Conservation (phyloP, 345 rosid species). For the Rhizophora mangle region DNA sequence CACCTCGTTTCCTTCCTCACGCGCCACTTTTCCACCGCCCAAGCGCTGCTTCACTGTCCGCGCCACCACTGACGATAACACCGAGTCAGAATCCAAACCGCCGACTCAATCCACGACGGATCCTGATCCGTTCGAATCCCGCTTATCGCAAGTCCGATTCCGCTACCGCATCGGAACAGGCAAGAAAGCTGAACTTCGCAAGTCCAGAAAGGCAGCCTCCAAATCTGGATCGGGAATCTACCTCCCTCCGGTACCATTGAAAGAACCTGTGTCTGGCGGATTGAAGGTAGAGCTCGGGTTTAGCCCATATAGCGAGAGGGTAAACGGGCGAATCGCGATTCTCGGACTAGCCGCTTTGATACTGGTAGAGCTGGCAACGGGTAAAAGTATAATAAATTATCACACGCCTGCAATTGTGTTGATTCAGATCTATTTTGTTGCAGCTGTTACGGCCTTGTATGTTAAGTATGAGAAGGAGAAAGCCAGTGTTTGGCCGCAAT, state of each 20-base stretch:
- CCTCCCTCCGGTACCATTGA: slow-evolving; percentile 72
- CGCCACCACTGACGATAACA: slow-evolving; percentile 42
- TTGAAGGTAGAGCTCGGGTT: slow-evolving; percentile 81
- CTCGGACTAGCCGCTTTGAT: slow-evolving; percentile 71
- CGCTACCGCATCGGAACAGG: slow-evolving; percentile 73
- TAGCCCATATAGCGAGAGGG: slow-evolving; percentile 60
- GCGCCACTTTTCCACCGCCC: slow-evolving; percentile 14
- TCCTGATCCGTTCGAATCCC: slow-evolving; percentile 49
- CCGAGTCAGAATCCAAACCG: slow-evolving; percentile 30
- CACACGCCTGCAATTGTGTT: slow-evolving; percentile 74
- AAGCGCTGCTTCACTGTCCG: slow-evolving; percentile 29
- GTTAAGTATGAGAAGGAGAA: slow-evolving; percentile 76
- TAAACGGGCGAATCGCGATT: slow-evolving; percentile 71
- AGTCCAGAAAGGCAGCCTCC: slow-evolving; percentile 54
- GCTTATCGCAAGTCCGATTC: slow-evolving; percentile 63
- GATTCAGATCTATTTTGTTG: slow-evolving; percentile 67
- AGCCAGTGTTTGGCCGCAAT: slow-evolving; percentile 67
- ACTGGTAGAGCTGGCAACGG: slow-evolving; percentile 86
- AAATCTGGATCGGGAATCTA: slow-evolving; percentile 39
- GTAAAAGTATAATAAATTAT: slow-evolving; percentile 69
- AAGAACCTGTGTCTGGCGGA: slow-evolving; percentile 63
- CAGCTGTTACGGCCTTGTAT: slow-evolving; percentile 58
- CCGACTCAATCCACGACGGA: slow-evolving; percentile 22
- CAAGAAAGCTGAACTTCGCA: slow-evolving; percentile 78
- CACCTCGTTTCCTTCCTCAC: slow-evolving; percentile 28